A percentile compares a stretch with the other conserved stretches of the same genome.
Conservation (phyloP, 1,284 basidiomycete genomes). For the Pholiota adiposa region DNA sequence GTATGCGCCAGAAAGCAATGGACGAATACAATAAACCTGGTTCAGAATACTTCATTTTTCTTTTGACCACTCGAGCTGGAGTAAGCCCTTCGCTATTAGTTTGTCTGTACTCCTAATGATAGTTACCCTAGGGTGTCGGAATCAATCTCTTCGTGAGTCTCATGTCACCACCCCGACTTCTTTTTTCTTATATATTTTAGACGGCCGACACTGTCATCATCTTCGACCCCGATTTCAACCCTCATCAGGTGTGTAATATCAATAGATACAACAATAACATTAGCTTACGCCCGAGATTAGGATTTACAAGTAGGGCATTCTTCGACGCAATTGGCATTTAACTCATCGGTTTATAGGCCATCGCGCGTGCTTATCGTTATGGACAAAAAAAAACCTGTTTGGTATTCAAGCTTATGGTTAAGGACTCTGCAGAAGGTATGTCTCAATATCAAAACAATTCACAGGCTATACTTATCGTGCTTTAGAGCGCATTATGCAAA, state of each 20-base stretch:
- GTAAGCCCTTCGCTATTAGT: constrained; percentile 46
- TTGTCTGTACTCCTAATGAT: not conserved
- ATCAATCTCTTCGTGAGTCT: constrained; percentile 77
- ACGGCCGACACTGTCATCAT: constrained; percentile 92
- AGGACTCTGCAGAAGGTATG: constrained; percentile 85
- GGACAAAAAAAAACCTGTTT: constrained; percentile 83
- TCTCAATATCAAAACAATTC: not conserved
- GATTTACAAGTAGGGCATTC: constrained; percentile 67
- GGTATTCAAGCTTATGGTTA: constrained; percentile 92
- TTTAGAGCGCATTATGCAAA: constrained; percentile 84
- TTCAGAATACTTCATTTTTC: constrained; percentile 89
- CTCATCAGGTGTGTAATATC: constrained; percentile 71
- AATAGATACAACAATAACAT: constrained; percentile 13
- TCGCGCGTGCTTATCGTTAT: constrained; percentile 86
- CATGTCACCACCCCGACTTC: not conserved
- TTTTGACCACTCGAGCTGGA: constrained; percentile 94
- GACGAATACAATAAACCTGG: constrained; percentile 89
- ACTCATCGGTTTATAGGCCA: constrained; percentile 60
- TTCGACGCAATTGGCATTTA: not conserved
- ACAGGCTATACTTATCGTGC: not conserved
- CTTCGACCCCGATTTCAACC: constrained; percentile 94
- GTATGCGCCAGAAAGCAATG: constrained; percentile 90
- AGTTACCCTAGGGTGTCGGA: constrained; percentile 63
- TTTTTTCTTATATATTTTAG: constrained; percentile 51
- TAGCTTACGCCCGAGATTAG: constrained; percentile 33